Evolutionary conservation across 164 flowering plant species (phyloP), one percentile per base, ranked within the genome.

Genomic region (Annona cherimola): DNA sequence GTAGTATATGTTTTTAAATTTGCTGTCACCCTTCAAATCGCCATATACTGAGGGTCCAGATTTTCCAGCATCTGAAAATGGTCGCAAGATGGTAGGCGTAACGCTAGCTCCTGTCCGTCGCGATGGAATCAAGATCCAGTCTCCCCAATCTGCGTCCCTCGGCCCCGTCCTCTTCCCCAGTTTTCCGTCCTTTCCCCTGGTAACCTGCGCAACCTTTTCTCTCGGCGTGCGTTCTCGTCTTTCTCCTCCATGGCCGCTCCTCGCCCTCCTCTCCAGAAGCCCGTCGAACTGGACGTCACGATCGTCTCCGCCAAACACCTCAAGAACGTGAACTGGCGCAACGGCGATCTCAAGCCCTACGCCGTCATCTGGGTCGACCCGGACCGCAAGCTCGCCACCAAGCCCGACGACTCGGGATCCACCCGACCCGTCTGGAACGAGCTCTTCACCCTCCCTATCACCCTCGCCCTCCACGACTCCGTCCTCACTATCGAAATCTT

Each of bases 341-440:
- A 80, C 76, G 98, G 98, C 41, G 85, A 83, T 16, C 91, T 93
- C 75, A 86, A 87, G 73, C 94, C 94, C 54, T 89, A 89, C 83
- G 86, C 73, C 63, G 80, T 85, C 80, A 83, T 88, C 82, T 88
- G 89, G 88, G 72, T 90, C 78, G 96, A 90, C 66, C 86, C 94
- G 19, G 89, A 83, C 71, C 84, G 87, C 62, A 85, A 90, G 35
- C 83, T 84, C 79, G 82, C 91, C 75, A 93, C 98, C 71, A 83
- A 84, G 65, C 76, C 88, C 26, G 93, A 88, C 74, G 87, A 85
- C 72, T 76, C 82, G 73, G 93, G 95, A 11, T 84, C 87, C 5
- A 89, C 88, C 65, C 74, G 79, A 4, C 96, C 98, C 42, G 88
- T 90, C 61, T 93, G 98, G 94, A 90, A 89, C 86, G 93, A 90